Conservation (phyloP, 805 yeast species). For the Metschnikowia matae region DNA sequence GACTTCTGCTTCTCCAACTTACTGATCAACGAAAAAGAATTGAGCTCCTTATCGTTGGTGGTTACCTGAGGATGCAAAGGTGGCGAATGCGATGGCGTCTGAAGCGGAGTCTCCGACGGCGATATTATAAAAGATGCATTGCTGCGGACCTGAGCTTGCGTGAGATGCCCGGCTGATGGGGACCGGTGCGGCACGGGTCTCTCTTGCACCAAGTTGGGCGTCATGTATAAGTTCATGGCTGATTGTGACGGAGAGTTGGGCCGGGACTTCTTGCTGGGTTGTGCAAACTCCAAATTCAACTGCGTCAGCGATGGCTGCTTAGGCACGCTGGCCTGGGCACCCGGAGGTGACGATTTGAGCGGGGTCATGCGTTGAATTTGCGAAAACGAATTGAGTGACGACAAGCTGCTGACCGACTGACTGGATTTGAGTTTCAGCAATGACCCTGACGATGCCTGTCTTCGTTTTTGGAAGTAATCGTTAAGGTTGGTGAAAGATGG, state of each 20-base stretch:
- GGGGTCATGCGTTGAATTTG: conserved; percentile 43
- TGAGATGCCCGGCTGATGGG: background rate
- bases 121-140: conserved; percentile 25
- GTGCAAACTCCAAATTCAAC: conserved; percentile 36
- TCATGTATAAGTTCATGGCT: conserved; percentile 7
- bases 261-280: conserved; percentile 39
- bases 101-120: conserved; percentile 46
- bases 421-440: conserved; percentile 23
- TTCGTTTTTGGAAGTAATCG: conserved; percentile 29
- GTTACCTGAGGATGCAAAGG: conserved; percentile 28
- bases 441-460: conserved; percentile 16
- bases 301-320: conserved; percentile 29
- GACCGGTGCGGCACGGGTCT: background rate
- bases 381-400: conserved; percentile 15
- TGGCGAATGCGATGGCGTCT: conserved; percentile 50
- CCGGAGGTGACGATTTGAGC: conserved; percentile 21
- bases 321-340: conserved; percentile 12
- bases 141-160: conserved; percentile 6
- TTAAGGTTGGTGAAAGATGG: conserved; percentile 31
- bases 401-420: conserved; percentile 16
- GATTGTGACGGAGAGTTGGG: conserved; percentile 43
- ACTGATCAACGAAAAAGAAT: conserved; percentile 22
- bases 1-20: conserved; percentile 23
- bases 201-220: conserved; percentile 6
- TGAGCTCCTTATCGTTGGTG: conserved; percentile 14